Conservation (phyloP, 106 monocot species). For the Phalaenopsis equestris region DNA sequence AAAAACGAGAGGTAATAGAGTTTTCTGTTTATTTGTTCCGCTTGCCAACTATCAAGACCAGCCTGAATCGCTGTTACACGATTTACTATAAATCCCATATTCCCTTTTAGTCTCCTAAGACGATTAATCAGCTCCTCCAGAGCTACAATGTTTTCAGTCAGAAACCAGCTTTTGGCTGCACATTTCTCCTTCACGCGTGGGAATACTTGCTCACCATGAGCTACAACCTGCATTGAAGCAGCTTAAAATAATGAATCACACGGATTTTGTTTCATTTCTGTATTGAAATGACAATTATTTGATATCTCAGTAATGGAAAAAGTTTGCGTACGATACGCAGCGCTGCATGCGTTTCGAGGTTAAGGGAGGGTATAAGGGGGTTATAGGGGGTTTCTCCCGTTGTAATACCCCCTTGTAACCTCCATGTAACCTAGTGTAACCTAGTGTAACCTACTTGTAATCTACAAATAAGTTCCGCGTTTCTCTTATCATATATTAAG, state of each 20-base stretch:
- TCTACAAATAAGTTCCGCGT: no score
- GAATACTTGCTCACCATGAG: slow-evolving; percentile 95
- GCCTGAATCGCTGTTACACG: slow-evolving; percentile 82
- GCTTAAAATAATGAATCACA: not conserved
- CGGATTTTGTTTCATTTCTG: not conserved
- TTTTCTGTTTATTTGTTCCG: slow-evolving; percentile 91
- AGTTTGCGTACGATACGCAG: no score
- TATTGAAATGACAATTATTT: no score
- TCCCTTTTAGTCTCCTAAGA: slow-evolving; percentile 82
- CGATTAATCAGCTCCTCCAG: slow-evolving; percentile 86
- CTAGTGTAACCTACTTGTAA: no score
- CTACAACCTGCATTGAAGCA: slow-evolving; percentile 52
- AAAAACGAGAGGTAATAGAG: slow-evolving; percentile 93
- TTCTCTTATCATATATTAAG: no score
- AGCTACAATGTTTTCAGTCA: slow-evolving; percentile 53
- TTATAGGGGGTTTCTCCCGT: no score
- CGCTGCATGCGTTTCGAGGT: no score
- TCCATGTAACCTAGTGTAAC: no score
- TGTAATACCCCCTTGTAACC: no score
- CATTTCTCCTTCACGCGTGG: slow-evolving; percentile 95
- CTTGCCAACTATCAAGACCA: slow-evolving; percentile 93
- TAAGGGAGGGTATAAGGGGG: no score
- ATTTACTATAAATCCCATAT: slow-evolving; percentile 77
- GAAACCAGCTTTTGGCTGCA: slow-evolving; percentile 71
- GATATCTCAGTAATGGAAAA: no score